Conservation (phyloP, 352 stramenopile genomes). For the Pythium oligandrum region DNA sequence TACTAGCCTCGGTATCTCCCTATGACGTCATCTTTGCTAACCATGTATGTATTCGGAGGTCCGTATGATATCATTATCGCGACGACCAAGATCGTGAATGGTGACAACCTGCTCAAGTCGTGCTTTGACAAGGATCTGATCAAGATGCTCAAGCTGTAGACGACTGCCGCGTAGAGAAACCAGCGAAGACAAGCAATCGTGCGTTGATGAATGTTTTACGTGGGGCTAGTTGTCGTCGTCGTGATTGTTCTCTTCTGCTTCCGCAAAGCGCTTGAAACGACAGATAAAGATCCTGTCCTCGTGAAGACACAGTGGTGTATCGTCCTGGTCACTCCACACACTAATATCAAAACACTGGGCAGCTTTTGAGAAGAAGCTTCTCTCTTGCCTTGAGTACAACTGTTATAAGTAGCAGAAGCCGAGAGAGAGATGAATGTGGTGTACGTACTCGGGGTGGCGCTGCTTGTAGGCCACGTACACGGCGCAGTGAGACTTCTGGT, state of each 20-base stretch:
- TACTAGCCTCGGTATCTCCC: not conserved
- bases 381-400: no score
- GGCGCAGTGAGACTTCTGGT: not conserved
- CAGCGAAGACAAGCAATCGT: no score
- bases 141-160: conserved; percentile 64
- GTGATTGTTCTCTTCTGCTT: conserved; percentile 1
- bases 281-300: conserved; percentile 49
- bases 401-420: no score
- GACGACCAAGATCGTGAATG: conserved; percentile 92
- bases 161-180: not conserved
- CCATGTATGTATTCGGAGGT: conserved; percentile 22
- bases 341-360: conserved; percentile 32
- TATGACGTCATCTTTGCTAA: conserved; percentile 3
- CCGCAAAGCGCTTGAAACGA: conserved; percentile 2
- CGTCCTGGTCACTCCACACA: conserved; percentile 21
- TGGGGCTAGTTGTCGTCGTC: not conserved
- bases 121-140: conserved; percentile 84
- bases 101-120: conserved; percentile 80
- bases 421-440: no score
- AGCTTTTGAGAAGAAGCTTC: no score
- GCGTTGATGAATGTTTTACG: no score
- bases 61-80: conserved; percentile 91
- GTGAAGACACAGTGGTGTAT: conserved; percentile 19
- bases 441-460: conserved; percentile 35
- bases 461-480: conserved; percentile 76